A percentile compares a stretch with the other conserved stretches of the same genome.
Evolutionary conservation across 1,284 basidiomycete species (phyloP).

Genomic region (Cryptococcus sp.): DNA sequence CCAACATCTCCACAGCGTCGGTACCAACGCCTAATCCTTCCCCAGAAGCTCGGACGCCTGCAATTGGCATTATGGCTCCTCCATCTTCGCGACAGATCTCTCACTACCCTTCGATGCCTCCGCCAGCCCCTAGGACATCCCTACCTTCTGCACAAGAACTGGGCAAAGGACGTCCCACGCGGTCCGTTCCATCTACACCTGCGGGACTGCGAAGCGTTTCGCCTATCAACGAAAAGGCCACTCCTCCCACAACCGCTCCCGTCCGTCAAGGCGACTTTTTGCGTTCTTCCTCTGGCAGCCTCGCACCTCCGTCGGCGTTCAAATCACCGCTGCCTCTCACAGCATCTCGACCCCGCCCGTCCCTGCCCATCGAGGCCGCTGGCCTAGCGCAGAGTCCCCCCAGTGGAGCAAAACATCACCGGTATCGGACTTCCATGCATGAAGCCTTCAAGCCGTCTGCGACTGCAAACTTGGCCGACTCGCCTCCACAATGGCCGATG

Average conservation of each 20-base stretch:
- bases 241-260: slow-evolving; percentile 4
- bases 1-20: slow-evolving; percentile 22
- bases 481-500: slow-evolving; percentile 16
- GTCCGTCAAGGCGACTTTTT: not conserved
- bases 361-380: slow-evolving; percentile 29
- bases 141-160: slow-evolving; percentile 11
- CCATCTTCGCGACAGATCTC: slow-evolving; percentile 12
- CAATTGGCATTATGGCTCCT: slow-evolving; percentile 2
- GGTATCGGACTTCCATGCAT: slow-evolving; percentile 44
- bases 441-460: slow-evolving; percentile 31
- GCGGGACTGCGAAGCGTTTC: slow-evolving; percentile 26
- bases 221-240: slow-evolving; percentile 6
- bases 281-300: slow-evolving; percentile 6
- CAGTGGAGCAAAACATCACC: slow-evolving; percentile 21
- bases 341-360: slow-evolving; percentile 28
- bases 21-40: slow-evolving; percentile 40
- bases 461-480: slow-evolving; percentile 13
- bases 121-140: slow-evolving; percentile 13
- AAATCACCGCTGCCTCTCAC: slow-evolving; percentile 25
- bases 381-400: slow-evolving; percentile 11
- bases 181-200: slow-evolving; percentile 36
- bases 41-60: slow-evolving; percentile 19
- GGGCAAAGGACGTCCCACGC: slow-evolving; percentile 25
- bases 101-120: slow-evolving; percentile 22
- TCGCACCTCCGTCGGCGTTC: slow-evolving; percentile 30